Evolutionary conservation across 2,329 filamentous ascomycete genomes (phyloP), one percentile per base, ranked within the genome.

Genomic region (Thielaviopsis musarum): DNA sequence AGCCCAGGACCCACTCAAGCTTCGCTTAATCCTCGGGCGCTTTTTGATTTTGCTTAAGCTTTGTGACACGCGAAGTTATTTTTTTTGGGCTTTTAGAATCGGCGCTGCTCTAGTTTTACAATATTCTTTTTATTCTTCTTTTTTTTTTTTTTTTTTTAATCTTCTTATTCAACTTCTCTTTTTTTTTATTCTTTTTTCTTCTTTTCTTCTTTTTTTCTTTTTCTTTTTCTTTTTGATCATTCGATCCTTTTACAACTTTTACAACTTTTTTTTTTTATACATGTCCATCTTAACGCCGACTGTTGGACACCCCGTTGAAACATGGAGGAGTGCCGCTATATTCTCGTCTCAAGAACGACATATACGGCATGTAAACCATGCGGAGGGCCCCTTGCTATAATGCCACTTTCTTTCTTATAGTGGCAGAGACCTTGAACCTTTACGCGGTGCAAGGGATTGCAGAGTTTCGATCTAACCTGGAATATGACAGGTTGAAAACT

Each of bases 221-320:
- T 9, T 51, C 22, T 34, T 58, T 53, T 24, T 15, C 34, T 60
- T n/a, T 60, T 57, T 28, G 53, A 45, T 34, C 53, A 54, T 52
- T 24, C 52, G 26, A 54, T 57, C 49, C 58, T 57, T 55, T 26
- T n/a, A n/a, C n/a, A n/a, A n/a, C n/a, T n/a, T 22, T 49, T 26
- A 45, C 52, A 48, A 59, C 38, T 55, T 56, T 56, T 63, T 62
- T n/a, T 58, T 59, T 63, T 60, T 52, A 49, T 58, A 61, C 22
- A 45, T 67, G 67, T 66, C 67, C 67, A 66, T 69, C 67, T 64
- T 63, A 69, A 69, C 64, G 68, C 68, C 68, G 68, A 69, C 67
- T 65, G 67, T 69, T 65, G 68, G 67, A 65, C 67, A 69, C 56
- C 64, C 66, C 61, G 49, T 56, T 65, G 66, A 67, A 65, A 59